These are phyloP conservation scores for Terana coerulea DNA, from an alignment of 768 basidiomycete genomes.

Conservation along the genomic window DNA sequence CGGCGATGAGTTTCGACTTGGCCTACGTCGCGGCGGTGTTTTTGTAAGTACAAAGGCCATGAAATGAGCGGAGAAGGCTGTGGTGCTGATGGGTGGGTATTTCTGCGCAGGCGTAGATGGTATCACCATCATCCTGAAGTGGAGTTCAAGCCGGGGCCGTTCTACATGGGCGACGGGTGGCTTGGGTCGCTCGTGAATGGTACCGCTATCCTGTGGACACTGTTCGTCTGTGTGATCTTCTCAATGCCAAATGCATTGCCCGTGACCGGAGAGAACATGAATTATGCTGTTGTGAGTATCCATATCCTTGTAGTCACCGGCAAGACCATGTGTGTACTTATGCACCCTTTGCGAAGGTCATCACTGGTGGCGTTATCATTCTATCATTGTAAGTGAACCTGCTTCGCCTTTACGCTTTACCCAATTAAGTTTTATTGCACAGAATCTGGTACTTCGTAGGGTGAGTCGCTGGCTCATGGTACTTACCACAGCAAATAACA, in stretches of 20 bases:
- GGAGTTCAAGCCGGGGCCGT: slow-evolving; percentile 80
- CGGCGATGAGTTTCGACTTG: slow-evolving; percentile 70
- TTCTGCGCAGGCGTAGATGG: slow-evolving; percentile 44
- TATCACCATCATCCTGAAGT: slow-evolving; percentile 77
- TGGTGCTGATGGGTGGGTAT: neutral
- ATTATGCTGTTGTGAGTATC: slow-evolving; percentile 66
- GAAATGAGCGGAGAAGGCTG: neutral
- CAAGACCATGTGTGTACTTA: no score
- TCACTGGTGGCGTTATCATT: slow-evolving; percentile 32
- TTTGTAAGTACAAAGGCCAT: slow-evolving; percentile 31
- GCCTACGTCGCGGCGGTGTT: slow-evolving; percentile 83
- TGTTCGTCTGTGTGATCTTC: slow-evolving; percentile 68
- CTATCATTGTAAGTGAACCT: slow-evolving; percentile 26
- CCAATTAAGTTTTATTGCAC: slow-evolving; percentile 16
- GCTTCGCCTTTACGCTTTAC: neutral
- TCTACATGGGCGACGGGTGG: slow-evolving; percentile 72
- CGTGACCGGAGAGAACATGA: slow-evolving; percentile 68
- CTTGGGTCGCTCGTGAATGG: slow-evolving; percentile 59
- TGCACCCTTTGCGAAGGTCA: no score
- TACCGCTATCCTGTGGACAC: slow-evolving; percentile 61
- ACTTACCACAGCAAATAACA: neutral
- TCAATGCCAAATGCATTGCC: slow-evolving; percentile 66
- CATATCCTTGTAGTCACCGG: neutral
- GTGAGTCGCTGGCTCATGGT: neutral
- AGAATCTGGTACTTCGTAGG: slow-evolving; percentile 10